Percentiles rank a stretch among this genome's conserved stretches.
Evolutionary conservation across 2,329 filamentous ascomycete genomes (phyloP).

Genomic region (Trichoderma sp.): DNA sequence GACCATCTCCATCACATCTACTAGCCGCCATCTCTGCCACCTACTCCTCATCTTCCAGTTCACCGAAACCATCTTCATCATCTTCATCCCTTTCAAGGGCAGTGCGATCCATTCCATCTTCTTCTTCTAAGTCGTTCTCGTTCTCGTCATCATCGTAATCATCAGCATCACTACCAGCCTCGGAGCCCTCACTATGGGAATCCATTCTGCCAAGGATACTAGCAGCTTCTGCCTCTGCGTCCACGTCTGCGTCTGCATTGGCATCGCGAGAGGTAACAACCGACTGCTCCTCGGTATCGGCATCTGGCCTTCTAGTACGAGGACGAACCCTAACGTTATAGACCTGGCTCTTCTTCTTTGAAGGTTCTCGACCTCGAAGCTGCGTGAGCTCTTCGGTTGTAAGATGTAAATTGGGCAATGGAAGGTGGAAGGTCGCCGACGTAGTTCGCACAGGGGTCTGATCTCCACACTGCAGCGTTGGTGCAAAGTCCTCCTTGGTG

Average conservation of each 20-base stretch:
- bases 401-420: constrained; percentile 40
- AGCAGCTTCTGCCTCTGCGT: constrained; percentile 12
- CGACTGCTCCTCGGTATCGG: constrained; percentile 23
- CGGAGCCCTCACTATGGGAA: constrained; percentile 21
- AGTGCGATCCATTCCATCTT: neutral
- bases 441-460: constrained; percentile 38
- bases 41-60: constrained; percentile 1
- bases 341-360: constrained; percentile 41
- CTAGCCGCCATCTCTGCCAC: no score
- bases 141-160: constrained; percentile 34
- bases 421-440: constrained; percentile 38
- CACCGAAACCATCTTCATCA: neutral
- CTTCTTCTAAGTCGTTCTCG: constrained; percentile 27
- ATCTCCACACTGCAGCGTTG: constrained; percentile 40
- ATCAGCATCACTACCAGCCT: constrained; percentile 24
- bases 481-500: constrained; percentile 41
- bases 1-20: no score
- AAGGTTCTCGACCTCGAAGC: constrained; percentile 39
- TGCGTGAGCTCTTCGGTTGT: constrained; percentile 41
- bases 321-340: constrained; percentile 38
- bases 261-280: constrained; percentile 30
- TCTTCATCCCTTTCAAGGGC: neutral
- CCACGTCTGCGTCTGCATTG: neutral
- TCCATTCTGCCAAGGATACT: constrained; percentile 18
- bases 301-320: neutral